phyloP scores from a whole-genome alignment of 31 red algal genomes.

The Bonnemaisonia californica region DNA sequence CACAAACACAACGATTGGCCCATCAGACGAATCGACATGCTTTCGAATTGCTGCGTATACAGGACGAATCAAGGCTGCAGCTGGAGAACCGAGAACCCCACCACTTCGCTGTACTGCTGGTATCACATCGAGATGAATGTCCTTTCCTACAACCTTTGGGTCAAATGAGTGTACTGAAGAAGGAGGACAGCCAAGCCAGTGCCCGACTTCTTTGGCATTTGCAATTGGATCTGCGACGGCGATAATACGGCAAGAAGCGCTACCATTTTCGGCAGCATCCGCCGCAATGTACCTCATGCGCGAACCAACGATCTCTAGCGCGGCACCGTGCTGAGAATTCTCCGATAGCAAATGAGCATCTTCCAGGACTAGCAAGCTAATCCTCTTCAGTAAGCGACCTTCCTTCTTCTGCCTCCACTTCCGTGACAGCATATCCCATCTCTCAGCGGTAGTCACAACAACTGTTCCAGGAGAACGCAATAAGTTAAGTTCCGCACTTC shows the following conservation, averaged over 20 bases:
- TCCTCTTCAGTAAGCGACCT: conserved; percentile 43
- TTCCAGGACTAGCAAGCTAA: conserved; percentile 73
- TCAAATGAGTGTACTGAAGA: conserved; percentile 76
- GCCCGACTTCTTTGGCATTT: conserved; percentile 80
- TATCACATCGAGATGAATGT: conserved; percentile 29
- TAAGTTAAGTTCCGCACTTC: conserved; percentile 32
- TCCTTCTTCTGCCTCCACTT: conserved; percentile 81
- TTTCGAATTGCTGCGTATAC: conserved; percentile 62
- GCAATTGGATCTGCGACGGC: conserved; percentile 70
- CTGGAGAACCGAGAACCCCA: conserved; percentile 36
- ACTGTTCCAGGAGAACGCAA: conserved; percentile 63
- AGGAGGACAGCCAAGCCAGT: conserved; percentile 83
- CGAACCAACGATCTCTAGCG: conserved; percentile 70
- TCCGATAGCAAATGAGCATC: conserved; percentile 65
- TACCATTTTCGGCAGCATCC: conserved; percentile 38
- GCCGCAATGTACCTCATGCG: conserved; percentile 75
- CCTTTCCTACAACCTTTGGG: conserved; percentile 35
- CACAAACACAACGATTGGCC: conserved; percentile 57
- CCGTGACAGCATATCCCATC: conserved; percentile 89
- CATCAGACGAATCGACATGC: conserved; percentile 13
- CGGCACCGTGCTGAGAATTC: conserved; percentile 31
- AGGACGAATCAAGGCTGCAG: conserved; percentile 47
- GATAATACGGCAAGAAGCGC: conserved; percentile 56
- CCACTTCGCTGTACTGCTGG: conserved; percentile 13
- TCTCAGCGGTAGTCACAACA: conserved; percentile 61